Conservation (phyloP, 2,329 filamentous ascomycete species). For the Colletotrichum orchidophilum region DNA sequence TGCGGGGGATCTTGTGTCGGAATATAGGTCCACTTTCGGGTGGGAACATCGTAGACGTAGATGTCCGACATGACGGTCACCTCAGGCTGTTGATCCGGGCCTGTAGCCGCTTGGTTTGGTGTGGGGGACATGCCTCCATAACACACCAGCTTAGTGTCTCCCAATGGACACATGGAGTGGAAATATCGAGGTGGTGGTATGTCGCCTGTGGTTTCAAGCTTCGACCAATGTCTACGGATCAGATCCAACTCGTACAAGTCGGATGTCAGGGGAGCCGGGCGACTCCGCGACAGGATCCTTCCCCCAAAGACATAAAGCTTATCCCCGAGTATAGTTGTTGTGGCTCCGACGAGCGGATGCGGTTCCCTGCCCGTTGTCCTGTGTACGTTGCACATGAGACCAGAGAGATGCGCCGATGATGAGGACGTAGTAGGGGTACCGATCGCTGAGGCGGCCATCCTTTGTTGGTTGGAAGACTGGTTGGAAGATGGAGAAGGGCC, state of each 20-base stretch:
- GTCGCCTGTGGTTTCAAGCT: constrained; percentile 84
- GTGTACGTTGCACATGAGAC: constrained; percentile 77
- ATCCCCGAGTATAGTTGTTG: constrained; percentile 93
- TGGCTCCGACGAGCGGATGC: constrained; percentile 90
- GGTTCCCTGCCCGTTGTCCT: constrained; percentile 92
- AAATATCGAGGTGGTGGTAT: constrained; percentile 94
- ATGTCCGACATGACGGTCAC: constrained; percentile 98
- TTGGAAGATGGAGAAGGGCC: constrained; percentile 64
- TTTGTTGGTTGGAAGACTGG: constrained; percentile 55
- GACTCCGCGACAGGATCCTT: constrained; percentile 82
- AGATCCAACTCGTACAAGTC: constrained; percentile 95
- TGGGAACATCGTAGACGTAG: constrained; percentile 89
- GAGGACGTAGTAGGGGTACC: constrained; percentile 56
- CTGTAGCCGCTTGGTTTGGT: constrained; percentile 55
- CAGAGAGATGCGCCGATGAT: constrained; percentile 68
- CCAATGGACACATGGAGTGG: constrained; percentile 92
- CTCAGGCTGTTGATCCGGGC: constrained; percentile 78
- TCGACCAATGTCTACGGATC: constrained; percentile 91
- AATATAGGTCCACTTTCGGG: constrained; percentile 86
- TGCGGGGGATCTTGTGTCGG: constrained; percentile 84
- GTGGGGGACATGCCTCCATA: constrained; percentile 98
- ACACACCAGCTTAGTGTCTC: constrained; percentile 95
- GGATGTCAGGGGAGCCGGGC: constrained; percentile 82
- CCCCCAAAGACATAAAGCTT: constrained; percentile 98
- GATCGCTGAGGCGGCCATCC: constrained; percentile 46